A percentile compares a stretch with the other conserved stretches of the same genome.
These are phyloP conservation scores for Cercospora zeina DNA, from an alignment of 2,329 filamentous ascomycete genomes.

Conservation along the genomic window DNA sequence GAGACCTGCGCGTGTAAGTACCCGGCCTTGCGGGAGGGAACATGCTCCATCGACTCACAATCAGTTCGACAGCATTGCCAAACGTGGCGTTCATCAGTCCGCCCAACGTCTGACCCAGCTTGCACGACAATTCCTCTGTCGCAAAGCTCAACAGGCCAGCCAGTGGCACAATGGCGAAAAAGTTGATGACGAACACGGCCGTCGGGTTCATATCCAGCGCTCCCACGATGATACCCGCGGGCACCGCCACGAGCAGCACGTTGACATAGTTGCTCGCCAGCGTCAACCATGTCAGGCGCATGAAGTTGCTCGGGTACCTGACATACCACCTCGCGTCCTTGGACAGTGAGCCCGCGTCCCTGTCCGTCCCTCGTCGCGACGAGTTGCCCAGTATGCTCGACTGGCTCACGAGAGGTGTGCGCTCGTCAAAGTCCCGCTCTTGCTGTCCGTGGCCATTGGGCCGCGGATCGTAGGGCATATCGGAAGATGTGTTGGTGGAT, in stretches of 20 bases:
- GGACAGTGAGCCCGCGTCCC: conserved; percentile 19
- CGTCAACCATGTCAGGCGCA: conserved; percentile 43
- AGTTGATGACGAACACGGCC: conserved; percentile 73
- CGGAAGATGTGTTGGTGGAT: conserved; percentile 14
- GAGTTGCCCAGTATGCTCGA: conserved; percentile 27
- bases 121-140: conserved; percentile 72
- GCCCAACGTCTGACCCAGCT: conserved; percentile 71
- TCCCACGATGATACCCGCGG: conserved; percentile 69
- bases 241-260: conserved; percentile 70
- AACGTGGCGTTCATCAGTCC: conserved; percentile 75
- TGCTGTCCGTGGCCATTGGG: conserved; percentile 26
- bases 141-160: conserved; percentile 73
- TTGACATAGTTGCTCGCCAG: conserved; percentile 62
- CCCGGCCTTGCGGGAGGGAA: neutral
- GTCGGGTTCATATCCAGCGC: conserved; percentile 63
- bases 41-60: conserved; percentile 47
- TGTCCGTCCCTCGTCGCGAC: conserved; percentile 15
- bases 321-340: conserved; percentile 29
- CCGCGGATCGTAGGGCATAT: conserved; percentile 20
- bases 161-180: conserved; percentile 76
- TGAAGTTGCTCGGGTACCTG: conserved; percentile 28
- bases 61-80: conserved; percentile 77
- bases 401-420: conserved; percentile 34
- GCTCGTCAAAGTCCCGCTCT: conserved; percentile 29
- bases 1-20: conserved; percentile 54